Evolutionary conservation across 768 basidiomycete species (phyloP), one percentile per base, ranked within the genome.

Genomic region (Psilocybe cyanescens): DNA sequence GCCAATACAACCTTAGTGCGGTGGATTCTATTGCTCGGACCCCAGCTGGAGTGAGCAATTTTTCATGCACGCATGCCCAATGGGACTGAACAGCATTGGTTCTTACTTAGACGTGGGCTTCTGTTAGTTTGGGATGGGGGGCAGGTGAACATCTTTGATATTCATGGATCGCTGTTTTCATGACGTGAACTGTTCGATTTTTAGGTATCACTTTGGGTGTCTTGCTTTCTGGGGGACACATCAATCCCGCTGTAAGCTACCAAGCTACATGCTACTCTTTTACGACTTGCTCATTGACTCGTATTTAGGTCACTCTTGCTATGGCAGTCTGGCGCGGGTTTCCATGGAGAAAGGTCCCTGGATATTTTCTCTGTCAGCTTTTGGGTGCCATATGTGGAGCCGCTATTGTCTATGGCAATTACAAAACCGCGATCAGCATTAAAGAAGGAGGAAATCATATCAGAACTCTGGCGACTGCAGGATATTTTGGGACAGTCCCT

Each of bases 341-440:
- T 72, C 88, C 92, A 1, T 89, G 89, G 88, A 80, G 79, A 64
- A 93, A 92, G 68, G 91, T 91, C 0, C 91, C 92, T 0, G 77
- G 65, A 14, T 72, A 68, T 56, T 70, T 70, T 55, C 41, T 71
- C 17, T 83, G 86, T 0, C 89, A 91, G 67, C 63, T 88, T 31
- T 70, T 88, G 57, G 89, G 89, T n/a, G 88, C 74, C 5, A 64
- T 88, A 39, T 77, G 81, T 52, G 89, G 86, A 16, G 82, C 81
- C 9, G 81, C 80, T 1, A 69, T 86, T 44, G 71, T 84, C 31
- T 90, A 89, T 64, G 87, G 79, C 3, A 84, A 86, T 65, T 90
- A 88, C 67, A 79, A 82, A 64, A 83, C 86, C 68, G 87, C 86
- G 17, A 87, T 91, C 68, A 79, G 86, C 64, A 64, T 86, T 49